These are phyloP conservation scores for Trametes maxima DNA, from an alignment of 768 basidiomycete genomes.

Conservation along the genomic window DNA sequence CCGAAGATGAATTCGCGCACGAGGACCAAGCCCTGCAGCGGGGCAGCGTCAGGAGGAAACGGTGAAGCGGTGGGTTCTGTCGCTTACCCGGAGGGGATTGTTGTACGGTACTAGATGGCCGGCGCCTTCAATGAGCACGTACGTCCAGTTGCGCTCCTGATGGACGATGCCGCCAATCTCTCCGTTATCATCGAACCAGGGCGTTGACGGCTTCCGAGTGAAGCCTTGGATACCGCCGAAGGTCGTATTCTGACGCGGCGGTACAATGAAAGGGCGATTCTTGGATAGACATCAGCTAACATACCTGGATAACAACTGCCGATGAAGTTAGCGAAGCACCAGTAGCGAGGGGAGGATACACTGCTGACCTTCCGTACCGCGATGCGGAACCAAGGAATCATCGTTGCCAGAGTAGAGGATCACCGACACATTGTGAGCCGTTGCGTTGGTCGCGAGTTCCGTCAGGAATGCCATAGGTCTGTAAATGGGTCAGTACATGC, in stretches of 20 bases:
- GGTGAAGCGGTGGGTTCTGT: constrained; percentile 30
- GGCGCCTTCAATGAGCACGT: constrained; percentile 40
- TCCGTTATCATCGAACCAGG: constrained; percentile 63
- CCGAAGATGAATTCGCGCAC: constrained; percentile 70
- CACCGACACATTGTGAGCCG: constrained; percentile 51
- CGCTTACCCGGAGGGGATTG: constrained; percentile 49
- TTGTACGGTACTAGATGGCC: constrained; percentile 44
- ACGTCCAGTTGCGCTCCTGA: constrained; percentile 67
- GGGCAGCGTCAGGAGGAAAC: neutral
- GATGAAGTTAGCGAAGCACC: too few relatives aligned
- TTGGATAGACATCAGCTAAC: neutral
- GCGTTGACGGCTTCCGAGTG: constrained; percentile 64
- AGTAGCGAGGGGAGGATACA: constrained; percentile 17
- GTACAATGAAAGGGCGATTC: neutral
- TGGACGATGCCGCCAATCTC: constrained; percentile 69
- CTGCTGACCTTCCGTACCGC: constrained; percentile 57
- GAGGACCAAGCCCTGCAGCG: constrained; percentile 58
- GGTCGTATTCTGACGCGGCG: constrained; percentile 65
- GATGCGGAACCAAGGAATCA: constrained; percentile 65
- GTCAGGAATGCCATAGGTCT: constrained; percentile 67
- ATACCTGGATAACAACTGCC: constrained; percentile 51
- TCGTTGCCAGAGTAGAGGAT: constrained; percentile 71
- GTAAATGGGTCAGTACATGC: neutral
- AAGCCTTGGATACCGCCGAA: constrained; percentile 81
- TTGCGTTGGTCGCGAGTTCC: constrained; percentile 67